These are phyloP conservation scores for Amaranthus tricolor DNA, from an alignment of 179 eudicot genomes.

Conservation along the genomic window DNA sequence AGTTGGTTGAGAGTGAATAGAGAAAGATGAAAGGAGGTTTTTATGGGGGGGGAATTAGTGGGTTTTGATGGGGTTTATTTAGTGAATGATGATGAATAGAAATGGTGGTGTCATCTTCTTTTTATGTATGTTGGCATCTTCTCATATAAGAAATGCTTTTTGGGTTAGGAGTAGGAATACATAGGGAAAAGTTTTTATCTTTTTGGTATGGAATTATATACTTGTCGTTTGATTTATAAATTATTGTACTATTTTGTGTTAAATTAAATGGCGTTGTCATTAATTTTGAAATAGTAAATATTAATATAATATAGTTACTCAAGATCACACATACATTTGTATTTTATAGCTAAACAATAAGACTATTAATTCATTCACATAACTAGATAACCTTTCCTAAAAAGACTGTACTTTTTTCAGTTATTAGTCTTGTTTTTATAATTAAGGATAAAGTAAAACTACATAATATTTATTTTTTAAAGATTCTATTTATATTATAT, in stretches of 20 bases:
- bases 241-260: neutral
- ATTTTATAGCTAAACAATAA: too few relatives aligned
- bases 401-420: too few relatives aligned
- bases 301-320: too few relatives aligned
- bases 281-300: too few relatives aligned
- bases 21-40: neutral
- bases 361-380: too few relatives aligned
- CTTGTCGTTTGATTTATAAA: neutral
- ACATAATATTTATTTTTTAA: too few relatives aligned
- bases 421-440: too few relatives aligned
- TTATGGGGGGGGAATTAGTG: neutral
- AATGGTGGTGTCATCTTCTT: neutral
- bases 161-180: neutral
- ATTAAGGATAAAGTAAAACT: too few relatives aligned
- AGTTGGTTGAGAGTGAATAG: constrained; percentile 14
- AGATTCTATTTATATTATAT: too few relatives aligned
- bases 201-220: neutral
- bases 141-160: neutral
- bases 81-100: neutral
- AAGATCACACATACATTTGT: too few relatives aligned
- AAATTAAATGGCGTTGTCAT: too few relatives aligned
- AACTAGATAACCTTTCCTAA: too few relatives aligned
- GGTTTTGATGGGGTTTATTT: neutral
- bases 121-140: neutral
- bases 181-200: neutral